These are phyloP conservation scores for Podaxis sp. DNA, from an alignment of 768 basidiomycete species.

Conservation along the genomic window DNA sequence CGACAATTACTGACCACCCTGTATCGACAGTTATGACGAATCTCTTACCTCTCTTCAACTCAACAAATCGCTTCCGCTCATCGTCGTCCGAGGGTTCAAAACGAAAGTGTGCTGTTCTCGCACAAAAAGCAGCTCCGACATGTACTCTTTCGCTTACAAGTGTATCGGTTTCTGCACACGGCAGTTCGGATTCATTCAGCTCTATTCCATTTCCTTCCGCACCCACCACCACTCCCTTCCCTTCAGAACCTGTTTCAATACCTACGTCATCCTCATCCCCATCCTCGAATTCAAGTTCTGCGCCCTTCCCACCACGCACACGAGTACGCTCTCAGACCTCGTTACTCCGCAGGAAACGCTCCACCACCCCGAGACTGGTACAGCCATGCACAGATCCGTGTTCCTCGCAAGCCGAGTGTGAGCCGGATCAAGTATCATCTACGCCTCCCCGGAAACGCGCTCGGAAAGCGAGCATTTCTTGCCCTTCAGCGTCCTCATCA, in stretches of 20 bases:
- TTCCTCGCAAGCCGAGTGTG: slow-evolving; percentile 8
- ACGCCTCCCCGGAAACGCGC: slow-evolving; percentile 8
- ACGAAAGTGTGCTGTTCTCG: background rate
- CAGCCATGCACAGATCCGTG: background rate
- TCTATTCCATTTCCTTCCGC: slow-evolving; percentile 4
- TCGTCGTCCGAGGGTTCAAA: background rate
- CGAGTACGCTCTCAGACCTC: slow-evolving; percentile 5
- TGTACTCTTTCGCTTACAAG: slow-evolving; percentile 8
- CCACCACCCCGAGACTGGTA: background rate
- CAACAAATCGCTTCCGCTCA: background rate
- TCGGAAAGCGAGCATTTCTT: slow-evolving; percentile 3
- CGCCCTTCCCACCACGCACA: background rate
- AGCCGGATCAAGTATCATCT: slow-evolving; percentile 1
- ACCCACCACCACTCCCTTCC: background rate
- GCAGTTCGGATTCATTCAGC: background rate
- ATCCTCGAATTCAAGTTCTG: background rate
- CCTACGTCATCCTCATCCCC: background rate
- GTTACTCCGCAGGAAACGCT: slow-evolving; percentile 1
- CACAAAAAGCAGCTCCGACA: slow-evolving; percentile 6
- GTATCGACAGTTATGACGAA: background rate
- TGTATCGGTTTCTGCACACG: slow-evolving; percentile 3
- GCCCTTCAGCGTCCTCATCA: background rate
- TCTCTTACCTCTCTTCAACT: background rate
- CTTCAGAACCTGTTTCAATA: background rate
- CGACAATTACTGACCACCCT: background rate